phyloP scores from a whole-genome alignment of 352 stramenopile genomes.

The Pythium plurisporium region DNA sequence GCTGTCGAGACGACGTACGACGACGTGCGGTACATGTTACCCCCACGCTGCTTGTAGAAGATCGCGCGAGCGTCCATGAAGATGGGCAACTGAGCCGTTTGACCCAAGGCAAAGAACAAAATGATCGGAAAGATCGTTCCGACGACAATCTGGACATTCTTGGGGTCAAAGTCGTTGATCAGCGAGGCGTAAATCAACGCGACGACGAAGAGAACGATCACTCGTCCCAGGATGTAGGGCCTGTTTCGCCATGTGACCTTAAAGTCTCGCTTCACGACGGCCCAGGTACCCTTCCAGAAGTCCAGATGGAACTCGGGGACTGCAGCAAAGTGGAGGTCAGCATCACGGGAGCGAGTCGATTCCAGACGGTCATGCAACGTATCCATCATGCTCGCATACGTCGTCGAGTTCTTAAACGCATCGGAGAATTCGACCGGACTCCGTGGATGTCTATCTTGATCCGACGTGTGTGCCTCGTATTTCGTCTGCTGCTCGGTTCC shows the following conservation, averaged over 20 bases:
- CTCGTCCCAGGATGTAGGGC: constrained; percentile 24
- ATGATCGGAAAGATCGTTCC: constrained; percentile 26
- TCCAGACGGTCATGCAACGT: constrained; percentile 86
- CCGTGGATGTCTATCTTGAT: neutral
- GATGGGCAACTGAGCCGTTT: constrained; percentile 54
- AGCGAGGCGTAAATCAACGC: constrained; percentile 30
- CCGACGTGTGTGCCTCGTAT: neutral
- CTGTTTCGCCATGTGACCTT: constrained; percentile 40
- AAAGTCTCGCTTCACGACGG: constrained; percentile 31
- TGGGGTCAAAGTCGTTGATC: constrained; percentile 23
- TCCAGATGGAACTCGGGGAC: constrained; percentile 11
- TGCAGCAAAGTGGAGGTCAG: constrained; percentile 22
- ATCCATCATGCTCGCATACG: constrained; percentile 29
- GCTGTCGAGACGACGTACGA: constrained; percentile 42
- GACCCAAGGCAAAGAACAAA: constrained; percentile 1
- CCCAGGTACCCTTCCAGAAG: constrained; percentile 10
- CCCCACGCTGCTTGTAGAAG: constrained; percentile 68
- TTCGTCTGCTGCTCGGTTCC: constrained; percentile 16
- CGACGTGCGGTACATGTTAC: constrained; percentile 58
- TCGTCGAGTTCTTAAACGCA: constrained; percentile 16
- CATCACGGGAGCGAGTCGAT: constrained; percentile 71
- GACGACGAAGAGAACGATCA: constrained; percentile 23
- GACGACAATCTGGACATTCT: constrained; percentile 30
- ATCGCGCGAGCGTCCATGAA: constrained; percentile 37
- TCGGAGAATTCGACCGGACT: constrained; percentile 15